Percentiles rank a stretch among this genome's conserved stretches.
phyloP scores from a whole-genome alignment of 1,284 basidiomycete species.

The Irpex sp. region DNA sequence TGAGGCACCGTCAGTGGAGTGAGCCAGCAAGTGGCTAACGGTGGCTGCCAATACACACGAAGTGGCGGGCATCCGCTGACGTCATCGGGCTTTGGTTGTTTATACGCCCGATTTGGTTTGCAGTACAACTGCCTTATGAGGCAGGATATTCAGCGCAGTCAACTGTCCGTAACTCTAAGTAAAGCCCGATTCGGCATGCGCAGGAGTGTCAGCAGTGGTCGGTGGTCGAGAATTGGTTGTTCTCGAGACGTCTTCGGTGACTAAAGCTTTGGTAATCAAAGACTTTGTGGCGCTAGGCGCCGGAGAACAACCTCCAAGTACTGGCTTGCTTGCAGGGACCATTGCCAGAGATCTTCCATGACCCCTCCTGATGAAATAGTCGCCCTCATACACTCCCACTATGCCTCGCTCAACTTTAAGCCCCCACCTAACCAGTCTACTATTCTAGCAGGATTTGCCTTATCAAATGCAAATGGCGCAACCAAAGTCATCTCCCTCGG shows the following conservation, averaged over 20 bases:
- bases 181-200: too few species aligned
- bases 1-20: constrained; percentile 8
- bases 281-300: constrained; percentile 1
- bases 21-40: not conserved
- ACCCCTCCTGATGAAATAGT: constrained; percentile 21
- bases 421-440: constrained; percentile 56
- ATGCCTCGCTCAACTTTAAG: constrained; percentile 40
- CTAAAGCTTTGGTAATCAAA: not conserved
- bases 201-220: too few species aligned
- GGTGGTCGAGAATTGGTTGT: too few species aligned
- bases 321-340: not conserved
- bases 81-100: not conserved
- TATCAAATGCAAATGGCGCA: constrained; percentile 24
- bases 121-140: too few species aligned
- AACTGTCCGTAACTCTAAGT: too few species aligned
- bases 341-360: not conserved
- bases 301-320: not conserved
- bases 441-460: constrained; percentile 54
- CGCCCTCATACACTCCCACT: constrained; percentile 37
- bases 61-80: not conserved
- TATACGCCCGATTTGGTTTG: too few species aligned
- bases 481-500: constrained; percentile 66
- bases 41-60: not conserved
- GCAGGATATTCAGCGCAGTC: too few species aligned
- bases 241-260: not conserved